Base-by-base conservation (phyloP, 176 grass and related monocot species). In the Puccinellia tenuiflora region DNA sequence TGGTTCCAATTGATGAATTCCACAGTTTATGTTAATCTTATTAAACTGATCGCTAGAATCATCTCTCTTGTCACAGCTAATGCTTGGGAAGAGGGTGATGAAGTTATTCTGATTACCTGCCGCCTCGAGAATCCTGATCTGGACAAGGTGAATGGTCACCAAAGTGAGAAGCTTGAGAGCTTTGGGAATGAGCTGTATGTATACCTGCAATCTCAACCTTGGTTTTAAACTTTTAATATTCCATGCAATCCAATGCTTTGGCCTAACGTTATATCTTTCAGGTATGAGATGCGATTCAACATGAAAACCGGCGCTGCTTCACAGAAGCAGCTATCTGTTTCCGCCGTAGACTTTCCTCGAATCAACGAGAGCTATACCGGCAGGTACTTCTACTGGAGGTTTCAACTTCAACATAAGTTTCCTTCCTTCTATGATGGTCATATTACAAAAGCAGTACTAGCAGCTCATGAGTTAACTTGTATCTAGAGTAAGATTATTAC, bases 241-340 rank as follows among this genome's bases (percentile, higher is more conserved):
- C 31, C 73, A 78, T 66, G 43, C 10, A 81, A 62, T 61, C 37
- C 16, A 85, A 29, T 63, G 7, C 1, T 38, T 46, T 82, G 10
- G 9, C 17, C n/a, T 71, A 31, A 79, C 56, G 29, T 7, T 31
- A 39, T 31, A 13, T 83, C 39, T 79, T 54, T 50, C 75, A 95
- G 96, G 78, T 98, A 95, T 20, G 96, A 93, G 84, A 95, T 98
- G 96, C 87, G 91, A 54, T 98, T 98, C 79, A 95, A 98, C 80
- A 93, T 93, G 92, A 98, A 90, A 88, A 85, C 75, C 13, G 92
- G 92, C 37, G 85, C 75, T 85, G 88, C 96, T 89, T 91, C 85
- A 28, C 96, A 98, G 65, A 98, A 93, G 68, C 73, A 95, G 87
- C 62, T 98, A 1, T 95, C 92, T 18, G 92, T 93, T 26, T 95